Evolutionary conservation across 805 yeast species (phyloP).

Genomic region (Saturnispora sekii): DNA sequence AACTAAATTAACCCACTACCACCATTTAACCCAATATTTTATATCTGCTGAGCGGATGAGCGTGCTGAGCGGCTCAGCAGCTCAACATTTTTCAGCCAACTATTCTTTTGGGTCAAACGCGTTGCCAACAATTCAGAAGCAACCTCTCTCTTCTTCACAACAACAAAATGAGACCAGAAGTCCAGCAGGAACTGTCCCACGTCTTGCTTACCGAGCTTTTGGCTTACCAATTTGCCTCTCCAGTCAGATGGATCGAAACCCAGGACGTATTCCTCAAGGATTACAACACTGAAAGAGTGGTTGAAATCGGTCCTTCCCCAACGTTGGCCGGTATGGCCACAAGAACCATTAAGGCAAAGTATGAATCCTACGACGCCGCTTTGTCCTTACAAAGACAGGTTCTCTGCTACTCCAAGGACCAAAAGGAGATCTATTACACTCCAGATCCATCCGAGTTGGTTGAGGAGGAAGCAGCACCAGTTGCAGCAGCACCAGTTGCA

Average conservation of each 20-base stretch:
- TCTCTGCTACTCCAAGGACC: conserved; percentile 89
- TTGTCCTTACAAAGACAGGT: conserved; percentile 89
- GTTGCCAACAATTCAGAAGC: not conserved
- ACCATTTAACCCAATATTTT: too few species aligned
- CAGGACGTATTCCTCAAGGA: conserved; percentile 95
- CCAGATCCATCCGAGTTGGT: conserved; percentile 59
- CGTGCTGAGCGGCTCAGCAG: too few species aligned
- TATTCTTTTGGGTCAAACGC: not conserved
- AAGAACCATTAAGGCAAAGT: conserved; percentile 89
- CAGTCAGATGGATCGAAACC: conserved; percentile 98
- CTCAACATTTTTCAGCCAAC: not conserved
- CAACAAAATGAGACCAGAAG: conserved; percentile 71
- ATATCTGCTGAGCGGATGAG: too few species aligned
- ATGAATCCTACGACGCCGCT: conserved; percentile 97
- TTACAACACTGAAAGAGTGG: conserved; percentile 92
- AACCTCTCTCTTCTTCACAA: not conserved
- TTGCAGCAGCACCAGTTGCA: conserved; percentile 25
- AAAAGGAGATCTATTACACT: conserved; percentile 92
- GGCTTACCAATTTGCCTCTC: conserved; percentile 98
- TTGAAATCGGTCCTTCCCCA: conserved; percentile 98
- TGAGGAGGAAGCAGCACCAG: conserved; percentile 19
- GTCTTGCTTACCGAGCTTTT: conserved; percentile 86
- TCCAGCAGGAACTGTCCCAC: conserved; percentile 96
- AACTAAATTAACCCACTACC: too few species aligned
- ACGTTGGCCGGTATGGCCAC: conserved; percentile 98